Percentiles rank a stretch among this genome's conserved stretches.
phyloP scores from a whole-genome alignment of 352 stramenopile genomes.

The Pelagophyceae sp. region DNA sequence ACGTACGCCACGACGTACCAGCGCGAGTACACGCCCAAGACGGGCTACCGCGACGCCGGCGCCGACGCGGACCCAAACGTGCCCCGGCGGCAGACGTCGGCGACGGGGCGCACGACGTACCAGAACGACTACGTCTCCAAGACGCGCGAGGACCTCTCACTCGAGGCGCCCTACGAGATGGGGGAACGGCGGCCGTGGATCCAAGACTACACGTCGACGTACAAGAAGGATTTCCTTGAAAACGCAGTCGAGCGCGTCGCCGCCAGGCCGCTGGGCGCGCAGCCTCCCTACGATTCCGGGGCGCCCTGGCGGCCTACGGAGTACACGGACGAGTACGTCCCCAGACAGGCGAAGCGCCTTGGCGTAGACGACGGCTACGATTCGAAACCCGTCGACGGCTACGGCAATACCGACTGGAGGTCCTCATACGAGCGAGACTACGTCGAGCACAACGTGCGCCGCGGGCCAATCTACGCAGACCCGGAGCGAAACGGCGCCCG shows the following conservation, averaged over 20 bases:
- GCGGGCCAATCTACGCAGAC: not conserved
- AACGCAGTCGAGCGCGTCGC: not conserved
- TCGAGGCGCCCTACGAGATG: too few species aligned
- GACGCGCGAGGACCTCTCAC: not conserved
- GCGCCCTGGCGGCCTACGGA: not conserved
- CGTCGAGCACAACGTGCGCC: not conserved
- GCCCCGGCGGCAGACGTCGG: not conserved
- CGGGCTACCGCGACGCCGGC: not conserved
- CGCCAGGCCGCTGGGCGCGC: not conserved
- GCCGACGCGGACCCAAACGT: not conserved
- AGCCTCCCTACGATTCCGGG: not conserved
- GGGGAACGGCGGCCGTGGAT: not conserved
- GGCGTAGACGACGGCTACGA: not conserved
- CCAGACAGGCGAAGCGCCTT: not conserved
- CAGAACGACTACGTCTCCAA: not conserved
- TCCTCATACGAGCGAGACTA: not conserved
- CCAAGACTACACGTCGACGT: not conserved
- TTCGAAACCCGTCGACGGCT: not conserved
- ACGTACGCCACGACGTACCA: not conserved
- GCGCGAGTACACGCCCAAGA: not conserved
- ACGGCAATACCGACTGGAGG: not conserved
- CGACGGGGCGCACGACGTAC: not conserved
- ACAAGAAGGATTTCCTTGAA: not conserved
- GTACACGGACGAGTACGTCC: slow-evolving; percentile 8
- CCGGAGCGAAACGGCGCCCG: not conserved